Conservation (phyloP, 257 asterid species). For the Nemophila menziesii region DNA sequence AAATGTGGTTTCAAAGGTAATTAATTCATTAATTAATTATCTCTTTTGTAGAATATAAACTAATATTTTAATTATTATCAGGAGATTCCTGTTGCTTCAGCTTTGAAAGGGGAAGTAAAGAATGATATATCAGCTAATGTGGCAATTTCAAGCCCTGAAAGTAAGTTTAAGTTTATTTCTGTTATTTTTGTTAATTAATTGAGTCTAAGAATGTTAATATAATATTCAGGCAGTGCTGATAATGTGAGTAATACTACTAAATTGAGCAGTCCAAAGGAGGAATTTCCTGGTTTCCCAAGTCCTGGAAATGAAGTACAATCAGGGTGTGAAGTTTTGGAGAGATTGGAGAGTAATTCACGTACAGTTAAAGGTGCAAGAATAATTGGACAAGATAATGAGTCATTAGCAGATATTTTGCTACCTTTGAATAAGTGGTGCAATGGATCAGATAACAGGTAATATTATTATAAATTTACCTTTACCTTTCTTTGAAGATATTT, state of each 20-base stretch:
- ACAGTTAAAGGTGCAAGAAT: slow-evolving; percentile 74
- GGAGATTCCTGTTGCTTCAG: slow-evolving; percentile 31
- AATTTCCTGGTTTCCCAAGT: slow-evolving; percentile 61
- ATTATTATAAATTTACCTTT: too few species aligned
- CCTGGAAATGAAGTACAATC: slow-evolving; percentile 47
- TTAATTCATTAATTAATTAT: slow-evolving; percentile 10
- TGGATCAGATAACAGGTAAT: slow-evolving; percentile 41
- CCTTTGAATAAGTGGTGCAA: slow-evolving; percentile 52
- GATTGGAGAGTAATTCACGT: slow-evolving; percentile 76
- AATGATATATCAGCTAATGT: slow-evolving; percentile 34
- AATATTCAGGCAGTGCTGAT: slow-evolving; percentile 24
- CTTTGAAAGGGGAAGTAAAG: slow-evolving; percentile 35
- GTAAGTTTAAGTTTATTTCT: slow-evolving; percentile 31
- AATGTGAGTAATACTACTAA: slow-evolving; percentile 27
- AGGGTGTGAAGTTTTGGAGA: slow-evolving; percentile 77
- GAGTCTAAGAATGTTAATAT: neutral
- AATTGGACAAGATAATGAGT: slow-evolving; percentile 83
- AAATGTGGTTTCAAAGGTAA: slow-evolving; percentile 38
- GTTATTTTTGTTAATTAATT: slow-evolving; percentile 6
- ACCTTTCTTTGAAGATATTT: too few species aligned
- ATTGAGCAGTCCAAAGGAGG: slow-evolving; percentile 34
- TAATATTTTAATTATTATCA: slow-evolving; percentile 13
- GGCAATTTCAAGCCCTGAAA: slow-evolving; percentile 42
- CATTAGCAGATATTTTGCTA: slow-evolving; percentile 59
- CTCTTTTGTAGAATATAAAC: too few species aligned